Base-by-base conservation (phyloP, 768 basidiomycete species). In the Leccinum disarticulatum region DNA sequence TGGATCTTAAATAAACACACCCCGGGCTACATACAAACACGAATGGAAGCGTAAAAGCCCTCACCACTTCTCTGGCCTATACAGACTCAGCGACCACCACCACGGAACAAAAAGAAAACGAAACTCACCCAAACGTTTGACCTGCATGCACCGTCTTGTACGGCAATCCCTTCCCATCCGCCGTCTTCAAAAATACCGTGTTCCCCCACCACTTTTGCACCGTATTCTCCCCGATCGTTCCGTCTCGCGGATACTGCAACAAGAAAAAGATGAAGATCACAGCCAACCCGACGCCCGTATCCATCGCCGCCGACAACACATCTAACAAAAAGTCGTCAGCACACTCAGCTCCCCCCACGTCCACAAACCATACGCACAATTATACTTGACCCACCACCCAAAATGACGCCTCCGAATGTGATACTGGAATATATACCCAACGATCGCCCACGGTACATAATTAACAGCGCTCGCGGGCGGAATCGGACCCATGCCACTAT, bases 141-240 rank as follows among this genome's bases (percentile, higher is more conserved):
- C 72, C 52, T 1, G 38, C 38, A 8, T 63, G 57, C 6, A 73
- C 1, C 1, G 54, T 3, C 52, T 51, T 61, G 51, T 54, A 68
- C 6, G 56, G 64, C 30, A 63, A 30, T 13, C 54, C 60, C 31
- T 22, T 17, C 1, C 47, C 66, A 8, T 68, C 67, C 2, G 68
- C 68, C 22, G 68, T 68, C n/a, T 71, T 67, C 31, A 50, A 4
- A 63, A 50, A 71, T 8, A 74, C 69, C 61, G 74, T 81, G 61
- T 90, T 90, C 11, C 89, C 90, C 88, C 88, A 90, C 90, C 89
- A 91, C 3, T 61, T 54, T 60, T 82, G 81, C 47, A 91, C 68
- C 7, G 60, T 85, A 35, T 76, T 73, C 11, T 67, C 5, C 6
- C 86, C 88, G 61, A 90, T 87, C 11, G 72, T 73, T 3, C 87